Conservation (phyloP, 352 stramenopile genomes). For the Globisporangium middletonii region DNA sequence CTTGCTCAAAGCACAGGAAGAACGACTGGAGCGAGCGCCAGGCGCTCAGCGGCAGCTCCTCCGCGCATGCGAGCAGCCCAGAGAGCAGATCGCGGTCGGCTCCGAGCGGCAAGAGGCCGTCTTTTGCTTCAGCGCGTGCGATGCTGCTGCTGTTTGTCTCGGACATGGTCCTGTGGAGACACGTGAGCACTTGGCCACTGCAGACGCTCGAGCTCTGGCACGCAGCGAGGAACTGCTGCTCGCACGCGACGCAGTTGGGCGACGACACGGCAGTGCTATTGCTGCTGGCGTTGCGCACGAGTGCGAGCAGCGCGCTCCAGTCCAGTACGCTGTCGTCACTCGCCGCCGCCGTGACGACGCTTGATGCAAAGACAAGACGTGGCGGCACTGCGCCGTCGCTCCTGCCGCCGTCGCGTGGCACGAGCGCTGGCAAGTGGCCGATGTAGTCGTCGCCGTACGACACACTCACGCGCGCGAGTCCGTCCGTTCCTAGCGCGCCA, state of each 20-base stretch:
- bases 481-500: neutral
- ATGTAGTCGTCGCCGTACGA: slow-evolving; percentile 12
- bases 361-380: slow-evolving; percentile 3
- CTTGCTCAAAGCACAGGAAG: slow-evolving; percentile 8
- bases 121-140: neutral
- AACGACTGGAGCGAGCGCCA: slow-evolving; percentile 6
- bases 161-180: neutral
- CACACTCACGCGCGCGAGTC: neutral
- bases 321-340: slow-evolving; percentile 1
- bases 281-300: neutral
- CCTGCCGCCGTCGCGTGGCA: neutral
- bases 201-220: neutral
- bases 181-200: slow-evolving; percentile 1
- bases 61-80: neutral
- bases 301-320: slow-evolving; percentile 4
- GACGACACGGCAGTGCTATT: neutral
- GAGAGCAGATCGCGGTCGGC: slow-evolving; percentile 2
- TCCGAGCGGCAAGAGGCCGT: neutral
- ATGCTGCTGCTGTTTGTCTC: neutral
- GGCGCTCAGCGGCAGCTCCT: neutral
- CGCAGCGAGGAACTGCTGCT: slow-evolving; percentile 3
- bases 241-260: slow-evolving; percentile 3
- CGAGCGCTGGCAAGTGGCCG: neutral
- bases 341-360: neutral
- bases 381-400: neutral